phyloP scores from a whole-genome alignment of 202 grass and related monocot species.

The Cymbopogon flexuosus region DNA sequence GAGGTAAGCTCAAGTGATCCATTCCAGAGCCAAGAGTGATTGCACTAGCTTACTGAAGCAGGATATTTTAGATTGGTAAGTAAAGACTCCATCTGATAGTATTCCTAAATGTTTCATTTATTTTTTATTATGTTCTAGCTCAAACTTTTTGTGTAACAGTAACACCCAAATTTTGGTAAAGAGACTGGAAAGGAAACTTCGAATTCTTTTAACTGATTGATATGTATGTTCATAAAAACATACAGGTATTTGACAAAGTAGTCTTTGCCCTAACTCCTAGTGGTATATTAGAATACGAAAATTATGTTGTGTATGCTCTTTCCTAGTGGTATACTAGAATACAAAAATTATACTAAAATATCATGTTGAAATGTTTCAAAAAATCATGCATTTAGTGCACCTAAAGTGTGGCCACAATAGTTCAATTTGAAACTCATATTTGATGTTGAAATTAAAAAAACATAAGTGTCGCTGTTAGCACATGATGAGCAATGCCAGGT shows the following conservation, averaged over 20 bases:
- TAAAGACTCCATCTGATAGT: background rate
- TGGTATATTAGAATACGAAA: background rate
- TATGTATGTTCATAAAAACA: background rate
- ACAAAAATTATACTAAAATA: background rate
- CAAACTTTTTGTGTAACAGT: background rate
- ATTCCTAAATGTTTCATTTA: background rate
- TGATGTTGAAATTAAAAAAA: background rate
- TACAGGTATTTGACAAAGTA: background rate
- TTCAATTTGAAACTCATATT: background rate
- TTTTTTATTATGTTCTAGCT: background rate
- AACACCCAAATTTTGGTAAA: background rate
- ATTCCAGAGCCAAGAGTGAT: conserved; percentile 76
- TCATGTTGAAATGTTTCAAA: background rate
- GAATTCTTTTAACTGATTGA: background rate
- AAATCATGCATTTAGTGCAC: background rate
- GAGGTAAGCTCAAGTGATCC: conserved; percentile 67
- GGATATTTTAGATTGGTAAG: conserved; percentile 33
- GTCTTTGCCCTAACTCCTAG: background rate
- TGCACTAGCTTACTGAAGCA: conserved; percentile 8
- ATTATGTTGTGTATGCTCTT: background rate
- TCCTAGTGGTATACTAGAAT: background rate
- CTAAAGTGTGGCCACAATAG: background rate
- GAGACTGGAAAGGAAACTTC: background rate
- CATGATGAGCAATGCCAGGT: background rate
- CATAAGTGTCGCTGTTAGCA: background rate